Evolutionary conservation across 164 flowering plant genomes (phyloP), one percentile per base, ranked within the genome.

Genomic region (Malania oleifera): DNA sequence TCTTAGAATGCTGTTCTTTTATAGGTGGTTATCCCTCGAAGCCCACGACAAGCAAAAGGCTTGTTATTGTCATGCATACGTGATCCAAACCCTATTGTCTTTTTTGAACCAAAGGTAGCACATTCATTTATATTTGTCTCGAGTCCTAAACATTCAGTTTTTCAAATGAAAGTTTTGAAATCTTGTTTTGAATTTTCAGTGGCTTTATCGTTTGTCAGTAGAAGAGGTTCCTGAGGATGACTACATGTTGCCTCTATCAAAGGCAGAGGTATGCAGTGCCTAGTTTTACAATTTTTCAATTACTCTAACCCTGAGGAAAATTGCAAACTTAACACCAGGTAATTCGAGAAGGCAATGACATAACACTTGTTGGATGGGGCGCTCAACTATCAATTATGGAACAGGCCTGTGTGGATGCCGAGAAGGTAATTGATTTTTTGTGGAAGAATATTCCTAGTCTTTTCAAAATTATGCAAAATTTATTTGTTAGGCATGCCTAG

Each of bases 331-430:
- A 11, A 28, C 56, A 5, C 15, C 70, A 90, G 97, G 89, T 93
- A 56, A 75, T 93, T 61, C 80, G 91, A 59, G 76, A 84, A 69
- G 97, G 97, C 25, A 80, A 52, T 61, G 99, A 93, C 74, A 83
- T 93, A 61, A 87, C 99, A 47, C 87, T 93, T 25, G 96, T 93
- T 44, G 97, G 95, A 6, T 93, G 99, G 99, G 99, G 99, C 72
- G 96, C 97, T 66, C 99, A 93, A 67, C 78, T 93, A 27, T 54
- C 89, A 28, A 45, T 88, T 41, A 86, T 93, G 97, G 89, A 88
- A 69, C 80, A 90, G 60, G 99, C 96, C 23, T 88, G 99, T 67
- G 40, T 29, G 50, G 95, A 84, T 58, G 97, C 99, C 49, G 95
- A 79, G 72, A 84, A 90, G 83, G 99, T 82, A 54, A 29, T 17